Evolutionary conservation across 139 green algal genomes (phyloP).

Genomic region (Chlorella vulgaris): DNA sequence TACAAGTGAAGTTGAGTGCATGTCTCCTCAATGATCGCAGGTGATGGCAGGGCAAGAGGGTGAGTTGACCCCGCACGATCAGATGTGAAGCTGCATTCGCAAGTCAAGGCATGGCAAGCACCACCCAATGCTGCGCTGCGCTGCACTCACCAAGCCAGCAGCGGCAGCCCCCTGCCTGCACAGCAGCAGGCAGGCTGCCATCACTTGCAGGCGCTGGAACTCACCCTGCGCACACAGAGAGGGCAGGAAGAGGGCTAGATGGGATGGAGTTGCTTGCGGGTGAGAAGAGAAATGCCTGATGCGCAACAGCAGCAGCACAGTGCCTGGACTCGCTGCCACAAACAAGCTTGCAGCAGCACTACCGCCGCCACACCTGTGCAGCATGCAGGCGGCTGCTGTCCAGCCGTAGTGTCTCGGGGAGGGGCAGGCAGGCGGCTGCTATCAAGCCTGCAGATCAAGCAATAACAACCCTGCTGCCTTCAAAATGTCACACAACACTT

Average conservation of each 20-base stretch:
- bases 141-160: background rate
- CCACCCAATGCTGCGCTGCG: too few species aligned
- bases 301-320: background rate
- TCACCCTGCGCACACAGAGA: constrained; percentile 43
- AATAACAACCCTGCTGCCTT: too few species aligned
- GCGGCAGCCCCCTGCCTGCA: constrained; percentile 47
- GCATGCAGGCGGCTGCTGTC: constrained; percentile 66
- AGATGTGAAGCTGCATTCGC: too few species aligned
- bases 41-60: too few species aligned
- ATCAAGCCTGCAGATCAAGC: too few species aligned
- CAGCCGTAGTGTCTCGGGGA: constrained; percentile 69
- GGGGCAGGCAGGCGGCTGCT: constrained; percentile 27
- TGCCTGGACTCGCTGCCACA: background rate
- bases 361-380: constrained; percentile 44
- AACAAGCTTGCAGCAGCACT: background rate
- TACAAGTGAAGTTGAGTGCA: too few species aligned
- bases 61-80: too few species aligned
- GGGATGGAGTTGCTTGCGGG: too few species aligned
- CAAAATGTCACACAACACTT: too few species aligned
- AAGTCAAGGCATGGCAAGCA: background rate
- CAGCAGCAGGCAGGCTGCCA: constrained; percentile 64
- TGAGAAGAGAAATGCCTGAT: background rate
- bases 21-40: too few species aligned
- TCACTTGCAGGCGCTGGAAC: constrained; percentile 78
- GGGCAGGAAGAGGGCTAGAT: background rate